Base-by-base conservation (phyloP, 495 filamentous ascomycete genomes). In the Hypoxylon lenormandii region DNA sequence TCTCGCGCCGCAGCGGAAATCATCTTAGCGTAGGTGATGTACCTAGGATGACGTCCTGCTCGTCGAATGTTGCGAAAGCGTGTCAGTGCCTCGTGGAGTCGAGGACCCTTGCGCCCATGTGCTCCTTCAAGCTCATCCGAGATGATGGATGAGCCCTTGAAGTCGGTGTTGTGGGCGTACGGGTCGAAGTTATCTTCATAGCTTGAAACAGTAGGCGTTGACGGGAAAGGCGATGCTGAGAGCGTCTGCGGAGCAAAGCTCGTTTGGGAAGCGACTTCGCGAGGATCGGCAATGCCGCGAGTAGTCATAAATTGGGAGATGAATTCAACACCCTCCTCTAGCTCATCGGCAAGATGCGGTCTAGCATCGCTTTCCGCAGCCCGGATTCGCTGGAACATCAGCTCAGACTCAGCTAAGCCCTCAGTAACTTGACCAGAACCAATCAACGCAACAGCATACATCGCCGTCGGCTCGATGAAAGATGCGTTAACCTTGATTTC, bases 11-110 rank as follows among this genome's bases (percentile, higher is more conserved):
- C 94, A 64, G 92, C 90, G 36, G 90, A 88, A 76, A 98, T 95
- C 72, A 98, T 85, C 81, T 97, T 97, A 33, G 93, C 92, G 72
- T 98, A 96, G 22, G 93, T 96, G 77, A 96, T 92, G 80, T 97
- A 97, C 65, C 94, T 88, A 45, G 96, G 93, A 76, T 97, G 92
- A 72, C 92, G 89, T 62, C 94, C 93, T 77, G 89, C 87, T 46
- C 93, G 92, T 70, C 95, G 93, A 82, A 97, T 96, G 80, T 96
- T 96, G 56, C 89, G 89, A 77, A 98, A 92, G 70, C 91, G 89
- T 22, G 81, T 84, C 66, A 97, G 81, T 49, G 92, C 91, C 66
- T 97, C 93, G 62, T 90, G 89, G 47, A 97, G 86, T 64, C 89
- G 89, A 21, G 87, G 84, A 36, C 85, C 87, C 64, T 87, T 87